phyloP scores from a whole-genome alignment of 108 stramenopile genomes.

The Stephanodiscus minutulus region DNA sequence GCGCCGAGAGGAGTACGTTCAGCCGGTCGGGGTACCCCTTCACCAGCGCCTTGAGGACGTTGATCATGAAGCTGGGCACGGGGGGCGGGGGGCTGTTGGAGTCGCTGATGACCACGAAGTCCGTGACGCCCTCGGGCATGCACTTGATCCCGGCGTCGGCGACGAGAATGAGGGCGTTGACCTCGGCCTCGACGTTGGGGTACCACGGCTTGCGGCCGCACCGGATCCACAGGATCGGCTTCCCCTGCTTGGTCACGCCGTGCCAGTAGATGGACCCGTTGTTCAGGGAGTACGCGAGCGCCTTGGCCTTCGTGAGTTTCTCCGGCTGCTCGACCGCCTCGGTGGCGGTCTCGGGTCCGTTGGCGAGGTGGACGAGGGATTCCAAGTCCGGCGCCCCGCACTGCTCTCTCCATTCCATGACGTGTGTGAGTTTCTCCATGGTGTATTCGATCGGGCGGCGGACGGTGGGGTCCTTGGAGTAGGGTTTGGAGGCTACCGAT shows the following conservation, averaged over 20 bases:
- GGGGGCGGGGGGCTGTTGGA: constrained; percentile 86
- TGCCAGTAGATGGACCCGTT: constrained; percentile 79
- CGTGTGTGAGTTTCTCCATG: constrained; percentile 78
- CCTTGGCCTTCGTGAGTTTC: constrained; percentile 74
- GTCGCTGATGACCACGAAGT: constrained; percentile 86
- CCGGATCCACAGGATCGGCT: constrained; percentile 85
- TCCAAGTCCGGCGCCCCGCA: constrained; percentile 78
- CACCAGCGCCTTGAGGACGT: constrained; percentile 83
- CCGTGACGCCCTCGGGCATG: constrained; percentile 87
- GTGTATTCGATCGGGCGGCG: constrained; percentile 90
- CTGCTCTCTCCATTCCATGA: constrained; percentile 85
- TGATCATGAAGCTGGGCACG: constrained; percentile 85
- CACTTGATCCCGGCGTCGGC: constrained; percentile 79
- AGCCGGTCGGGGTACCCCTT: constrained; percentile 87
- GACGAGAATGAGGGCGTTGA: constrained; percentile 81
- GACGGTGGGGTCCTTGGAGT: constrained; percentile 85
- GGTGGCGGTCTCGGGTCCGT: constrained; percentile 66
- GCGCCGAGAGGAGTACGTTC: constrained; percentile 75
- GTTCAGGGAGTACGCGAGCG: constrained; percentile 71
- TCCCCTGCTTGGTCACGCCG: constrained; percentile 86
- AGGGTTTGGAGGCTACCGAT: constrained; percentile 88
- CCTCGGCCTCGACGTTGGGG: constrained; percentile 87
- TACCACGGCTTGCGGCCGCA: constrained; percentile 89
- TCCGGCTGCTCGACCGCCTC: constrained; percentile 70
- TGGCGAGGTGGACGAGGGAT: constrained; percentile 70